phyloP scores from a whole-genome alignment of 129 eudicot species.

The Flaveria sonorensis region DNA sequence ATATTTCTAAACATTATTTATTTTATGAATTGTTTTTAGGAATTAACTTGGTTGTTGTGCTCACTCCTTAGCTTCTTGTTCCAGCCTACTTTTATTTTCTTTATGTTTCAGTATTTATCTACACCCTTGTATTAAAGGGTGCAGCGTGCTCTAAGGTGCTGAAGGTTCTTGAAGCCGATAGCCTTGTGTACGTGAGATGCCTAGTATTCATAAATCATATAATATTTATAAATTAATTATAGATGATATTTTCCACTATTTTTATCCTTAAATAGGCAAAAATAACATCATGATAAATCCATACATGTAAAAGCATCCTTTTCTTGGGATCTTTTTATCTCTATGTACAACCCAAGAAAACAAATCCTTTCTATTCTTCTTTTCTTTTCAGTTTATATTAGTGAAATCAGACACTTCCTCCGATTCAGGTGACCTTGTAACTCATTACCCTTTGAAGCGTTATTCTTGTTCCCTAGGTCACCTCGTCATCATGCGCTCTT shows the following conservation, averaged over 20 bases:
- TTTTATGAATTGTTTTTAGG: background rate
- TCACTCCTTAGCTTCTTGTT: too few species aligned
- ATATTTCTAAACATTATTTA: too few species aligned
- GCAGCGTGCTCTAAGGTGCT: background rate
- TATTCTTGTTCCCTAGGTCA: background rate
- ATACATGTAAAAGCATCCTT: background rate
- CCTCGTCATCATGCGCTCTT: background rate
- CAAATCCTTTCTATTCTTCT: background rate
- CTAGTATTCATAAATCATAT: background rate
- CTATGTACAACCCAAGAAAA: background rate
- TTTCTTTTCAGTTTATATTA: too few species aligned
- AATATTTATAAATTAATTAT: too few species aligned
- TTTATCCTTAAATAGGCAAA: too few species aligned
- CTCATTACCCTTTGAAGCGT: background rate
- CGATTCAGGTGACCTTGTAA: background rate
- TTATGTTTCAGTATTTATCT: background rate
- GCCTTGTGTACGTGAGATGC: background rate
- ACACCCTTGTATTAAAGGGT: background rate
- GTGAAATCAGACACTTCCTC: background rate
- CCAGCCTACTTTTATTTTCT: too few species aligned
- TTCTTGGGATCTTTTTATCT: background rate
- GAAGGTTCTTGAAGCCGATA: background rate
- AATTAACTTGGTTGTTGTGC: background rate
- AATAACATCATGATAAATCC: background rate
- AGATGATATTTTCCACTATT: too few species aligned